phyloP scores from a whole-genome alignment of 2,329 filamentous ascomycete genomes.

The Colletotrichum theobromicola region DNA sequence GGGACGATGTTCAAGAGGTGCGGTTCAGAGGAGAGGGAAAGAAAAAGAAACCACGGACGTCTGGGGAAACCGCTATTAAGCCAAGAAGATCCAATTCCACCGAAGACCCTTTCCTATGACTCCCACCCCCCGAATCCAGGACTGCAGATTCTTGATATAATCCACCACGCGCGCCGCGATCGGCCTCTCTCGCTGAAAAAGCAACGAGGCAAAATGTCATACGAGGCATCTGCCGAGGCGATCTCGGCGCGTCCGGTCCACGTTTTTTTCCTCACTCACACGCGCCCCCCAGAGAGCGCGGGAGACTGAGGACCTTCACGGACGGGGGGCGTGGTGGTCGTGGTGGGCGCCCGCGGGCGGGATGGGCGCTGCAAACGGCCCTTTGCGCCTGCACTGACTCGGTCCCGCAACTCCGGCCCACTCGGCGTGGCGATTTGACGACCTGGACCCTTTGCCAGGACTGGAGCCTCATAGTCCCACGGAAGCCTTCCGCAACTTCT shows the following conservation, averaged over 20 bases:
- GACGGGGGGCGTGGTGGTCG: no score
- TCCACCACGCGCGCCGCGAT: constrained; percentile 15
- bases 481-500: constrained; percentile 7
- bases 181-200: constrained; percentile 10
- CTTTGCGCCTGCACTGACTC: constrained; percentile 2
- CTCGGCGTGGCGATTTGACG: constrained; percentile 14
- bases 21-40: neutral
- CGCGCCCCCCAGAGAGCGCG: neutral
- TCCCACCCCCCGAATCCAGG: neutral
- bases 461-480: constrained; percentile 11
- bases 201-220: constrained; percentile 8
- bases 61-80: neutral
- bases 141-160: constrained; percentile 13
- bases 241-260: constrained; percentile 16
- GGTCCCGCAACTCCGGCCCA: constrained; percentile 12
- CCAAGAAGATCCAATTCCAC: neutral
- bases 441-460: neutral
- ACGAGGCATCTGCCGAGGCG: constrained; percentile 14
- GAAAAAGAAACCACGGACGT: neutral
- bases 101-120: neutral
- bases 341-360: neutral
- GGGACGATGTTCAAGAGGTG: neutral
- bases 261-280: neutral
- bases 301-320: neutral
- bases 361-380: neutral